Base-by-base conservation (phyloP, 2,329 filamentous ascomycete genomes). In the Nothophoma quercina region DNA sequence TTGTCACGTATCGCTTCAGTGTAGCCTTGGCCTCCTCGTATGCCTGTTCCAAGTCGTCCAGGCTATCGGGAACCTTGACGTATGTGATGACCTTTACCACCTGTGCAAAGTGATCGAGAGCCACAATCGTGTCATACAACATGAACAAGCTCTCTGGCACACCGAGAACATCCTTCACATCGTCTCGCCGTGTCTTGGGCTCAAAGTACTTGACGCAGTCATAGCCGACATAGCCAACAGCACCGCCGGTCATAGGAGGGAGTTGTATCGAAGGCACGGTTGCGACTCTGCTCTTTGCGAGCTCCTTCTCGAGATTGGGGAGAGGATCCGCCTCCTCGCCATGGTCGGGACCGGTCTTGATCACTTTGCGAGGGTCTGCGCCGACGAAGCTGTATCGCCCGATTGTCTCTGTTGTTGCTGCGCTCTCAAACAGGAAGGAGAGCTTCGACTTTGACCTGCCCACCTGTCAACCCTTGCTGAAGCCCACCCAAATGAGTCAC, bases 121-220 rank as follows among this genome's bases (percentile, higher is more conserved):
- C 93, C 22, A 99, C 83, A 55, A 98, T 88, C 32, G 93, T 97
- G 73, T 98, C 90, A 75, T 91, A 98, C 12, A 99, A 83, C 91
- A 98, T 98, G 74, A 99, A 98, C 23, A 98, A 81, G 53, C 91
- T 93, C 81, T 99, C 95, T 0, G 95, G 95, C 33, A 98, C 90
- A 55, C 88, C 79, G 18, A 98, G 83, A 23, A 96, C 84, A 75
- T 99, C 95, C 75, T 95, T 88, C 81, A 97, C 86, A 34, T 91
- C 86, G 35, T 91, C 86, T 41, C 92, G 85, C 21, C 87, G 88
- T n/a, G 95, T 98, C 82, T 93, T 96, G 56, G 95, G 95, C 81
- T 99, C 95, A 65, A 99, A 99, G 77, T 98, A 98, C 70, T 88
- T 88, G 67, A 99, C 91, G 75, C 95, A 99, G 73, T 99, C 95